Conservation (phyloP, 2,329 filamentous ascomycete genomes). For the Calonectria henricotiae region DNA sequence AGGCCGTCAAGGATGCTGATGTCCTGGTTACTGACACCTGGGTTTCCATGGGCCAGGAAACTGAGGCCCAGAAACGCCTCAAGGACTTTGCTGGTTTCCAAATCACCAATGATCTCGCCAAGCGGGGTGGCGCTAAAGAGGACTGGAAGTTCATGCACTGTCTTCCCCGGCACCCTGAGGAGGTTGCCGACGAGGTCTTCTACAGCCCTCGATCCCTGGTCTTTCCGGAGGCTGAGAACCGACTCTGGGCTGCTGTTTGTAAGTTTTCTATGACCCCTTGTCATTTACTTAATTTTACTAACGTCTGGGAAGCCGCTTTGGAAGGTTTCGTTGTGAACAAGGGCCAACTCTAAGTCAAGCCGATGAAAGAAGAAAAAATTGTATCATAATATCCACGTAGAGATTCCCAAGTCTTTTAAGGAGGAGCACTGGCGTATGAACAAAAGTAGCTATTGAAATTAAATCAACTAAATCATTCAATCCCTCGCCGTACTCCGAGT, state of each 20-base stretch:
- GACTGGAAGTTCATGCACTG: constrained; percentile 99
- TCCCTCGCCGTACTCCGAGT: constrained; percentile 53
- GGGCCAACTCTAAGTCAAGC: constrained; percentile 74
- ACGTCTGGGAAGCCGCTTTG: constrained; percentile 72
- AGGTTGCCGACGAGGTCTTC: constrained; percentile 96
- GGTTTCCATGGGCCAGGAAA: constrained; percentile 98
- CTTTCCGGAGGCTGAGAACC: constrained; percentile 95
- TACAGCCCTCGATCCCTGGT: constrained; percentile 89
- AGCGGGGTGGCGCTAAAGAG: constrained; percentile 87
- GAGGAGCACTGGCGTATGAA: constrained; percentile 49
- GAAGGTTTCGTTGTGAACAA: constrained; percentile 97
- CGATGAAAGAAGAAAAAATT: constrained; percentile 16
- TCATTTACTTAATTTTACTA: constrained; percentile 32
- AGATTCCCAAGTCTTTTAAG: constrained; percentile 37
- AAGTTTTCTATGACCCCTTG: constrained; percentile 56
- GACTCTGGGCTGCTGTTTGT: constrained; percentile 90
- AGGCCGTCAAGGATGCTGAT: constrained; percentile 88
- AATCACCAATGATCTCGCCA: constrained; percentile 88
- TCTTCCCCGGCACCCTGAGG: constrained; percentile 90
- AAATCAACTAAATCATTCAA: constrained; percentile 51
- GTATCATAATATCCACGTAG: constrained; percentile 39
- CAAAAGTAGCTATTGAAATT: constrained; percentile 53
- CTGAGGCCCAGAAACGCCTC: constrained; percentile 83
- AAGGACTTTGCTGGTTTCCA: constrained; percentile 92
- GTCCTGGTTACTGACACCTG: constrained; percentile 97